Evolutionary conservation across 768 basidiomycete species (phyloP).

Genomic region (Leccinum sublutescens): DNA sequence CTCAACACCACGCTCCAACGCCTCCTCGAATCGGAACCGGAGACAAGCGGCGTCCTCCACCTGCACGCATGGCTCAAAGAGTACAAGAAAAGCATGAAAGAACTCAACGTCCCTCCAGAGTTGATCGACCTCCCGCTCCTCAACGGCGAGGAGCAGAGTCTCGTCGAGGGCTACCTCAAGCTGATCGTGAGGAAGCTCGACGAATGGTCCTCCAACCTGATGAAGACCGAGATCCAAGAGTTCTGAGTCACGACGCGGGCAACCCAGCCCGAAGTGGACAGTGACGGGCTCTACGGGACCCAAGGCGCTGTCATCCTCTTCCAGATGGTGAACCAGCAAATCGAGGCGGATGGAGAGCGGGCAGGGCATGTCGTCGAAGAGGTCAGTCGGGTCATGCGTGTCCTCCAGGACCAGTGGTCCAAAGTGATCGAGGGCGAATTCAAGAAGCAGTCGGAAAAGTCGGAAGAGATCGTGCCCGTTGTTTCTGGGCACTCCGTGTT

Average conservation of each 20-base stretch:
- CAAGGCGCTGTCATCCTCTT: no score
- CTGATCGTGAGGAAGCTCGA: constrained; percentile 94
- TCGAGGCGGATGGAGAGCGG: no score
- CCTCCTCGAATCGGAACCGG: constrained; percentile 71
- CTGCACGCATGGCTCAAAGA: constrained; percentile 95
- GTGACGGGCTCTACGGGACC: no score
- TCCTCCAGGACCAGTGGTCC: constrained; percentile 65
- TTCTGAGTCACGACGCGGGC: constrained; percentile 66
- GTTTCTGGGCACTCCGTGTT: no score
- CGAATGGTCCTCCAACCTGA: constrained; percentile 94
- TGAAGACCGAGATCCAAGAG: constrained; percentile 84
- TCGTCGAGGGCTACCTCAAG: constrained; percentile 94
- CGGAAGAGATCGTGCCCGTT: constrained; percentile 78
- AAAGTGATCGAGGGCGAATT: constrained; percentile 79
- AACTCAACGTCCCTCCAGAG: constrained; percentile 79
- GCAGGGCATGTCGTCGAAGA: no score
- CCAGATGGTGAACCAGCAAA: no score
- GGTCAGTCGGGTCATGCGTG: no score
- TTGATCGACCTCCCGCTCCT: constrained; percentile 87
- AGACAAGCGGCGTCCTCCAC: constrained; percentile 82
- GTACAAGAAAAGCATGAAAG: constrained; percentile 93
- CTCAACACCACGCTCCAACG: constrained; percentile 71
- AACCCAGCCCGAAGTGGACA: constrained; percentile 15
- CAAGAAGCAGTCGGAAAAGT: constrained; percentile 85
- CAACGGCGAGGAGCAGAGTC: constrained; percentile 87